Percentiles rank a stretch among this genome's conserved stretches.
Evolutionary conservation across 2,329 filamentous ascomycete genomes (phyloP).

Genomic region (Geoglossum cookeanum): DNA sequence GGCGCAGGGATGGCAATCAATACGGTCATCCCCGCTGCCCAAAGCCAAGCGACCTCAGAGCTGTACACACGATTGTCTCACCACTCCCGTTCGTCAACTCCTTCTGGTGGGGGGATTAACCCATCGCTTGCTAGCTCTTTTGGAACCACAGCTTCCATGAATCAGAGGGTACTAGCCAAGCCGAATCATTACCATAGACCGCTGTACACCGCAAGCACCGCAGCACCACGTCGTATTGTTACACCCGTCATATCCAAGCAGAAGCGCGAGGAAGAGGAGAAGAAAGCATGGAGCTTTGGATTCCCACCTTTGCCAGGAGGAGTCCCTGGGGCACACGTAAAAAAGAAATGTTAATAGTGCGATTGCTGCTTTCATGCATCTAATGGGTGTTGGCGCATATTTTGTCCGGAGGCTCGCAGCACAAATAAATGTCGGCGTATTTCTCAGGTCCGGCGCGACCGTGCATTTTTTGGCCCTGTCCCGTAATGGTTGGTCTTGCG

Average conservation of each 20-base stretch:
- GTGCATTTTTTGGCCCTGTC: neutral
- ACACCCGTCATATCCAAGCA: neutral
- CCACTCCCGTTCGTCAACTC: conserved; percentile 1
- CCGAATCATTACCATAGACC: conserved; percentile 4
- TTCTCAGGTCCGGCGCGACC: neutral
- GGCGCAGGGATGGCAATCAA: conserved; percentile 6
- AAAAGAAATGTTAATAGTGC: conserved; percentile 1
- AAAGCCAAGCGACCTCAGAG: conserved; percentile 6
- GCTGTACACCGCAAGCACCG: neutral
- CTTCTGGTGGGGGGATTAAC: conserved; percentile 4
- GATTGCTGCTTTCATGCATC: neutral
- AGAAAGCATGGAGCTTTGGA: conserved; percentile 4
- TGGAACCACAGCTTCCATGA: conserved; percentile 3
- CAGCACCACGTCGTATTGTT: neutral
- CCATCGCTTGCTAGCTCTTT: conserved; percentile 2
- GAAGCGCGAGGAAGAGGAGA: neutral
- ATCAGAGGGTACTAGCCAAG: conserved; percentile 4
- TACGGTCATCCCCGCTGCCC: conserved; percentile 6
- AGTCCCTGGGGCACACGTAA: neutral
- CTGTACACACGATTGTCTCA: conserved; percentile 7
- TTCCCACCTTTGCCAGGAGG: conserved; percentile 5
- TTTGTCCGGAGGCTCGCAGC: neutral
- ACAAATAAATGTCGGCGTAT: neutral
- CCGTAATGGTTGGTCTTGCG: neutral
- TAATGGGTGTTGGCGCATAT: neutral